Evolutionary conservation across 257 asterid genomes (phyloP).

Genomic region (Nyctanthes arbortristis): DNA sequence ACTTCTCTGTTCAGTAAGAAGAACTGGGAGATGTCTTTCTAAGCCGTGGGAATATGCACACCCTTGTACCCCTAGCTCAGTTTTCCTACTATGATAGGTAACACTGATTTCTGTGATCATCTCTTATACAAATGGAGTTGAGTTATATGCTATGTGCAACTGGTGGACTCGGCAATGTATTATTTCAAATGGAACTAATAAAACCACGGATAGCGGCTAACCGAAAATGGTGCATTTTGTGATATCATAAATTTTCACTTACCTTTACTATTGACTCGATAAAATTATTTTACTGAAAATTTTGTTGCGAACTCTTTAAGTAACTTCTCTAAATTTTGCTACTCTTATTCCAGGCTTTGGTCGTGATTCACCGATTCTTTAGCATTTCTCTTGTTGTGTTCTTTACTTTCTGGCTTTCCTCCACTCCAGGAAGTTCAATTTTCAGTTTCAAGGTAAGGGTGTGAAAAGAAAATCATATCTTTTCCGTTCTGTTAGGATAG

Average conservation of each 20-base stretch:
- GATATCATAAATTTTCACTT: background rate
- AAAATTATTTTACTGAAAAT: background rate
- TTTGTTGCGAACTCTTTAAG: slow-evolving; percentile 15
- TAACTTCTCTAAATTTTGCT: slow-evolving; percentile 28
- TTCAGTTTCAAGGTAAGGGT: slow-evolving; percentile 58
- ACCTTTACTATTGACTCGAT: background rate
- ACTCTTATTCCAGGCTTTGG: slow-evolving; percentile 67
- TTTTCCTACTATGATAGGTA: background rate
- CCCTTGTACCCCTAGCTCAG: background rate
- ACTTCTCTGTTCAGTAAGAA: background rate
- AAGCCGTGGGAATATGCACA: background rate
- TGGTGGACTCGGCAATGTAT: background rate
- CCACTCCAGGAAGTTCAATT: slow-evolving; percentile 69
- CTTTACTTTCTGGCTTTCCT: slow-evolving; percentile 69
- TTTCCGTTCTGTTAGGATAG: background rate
- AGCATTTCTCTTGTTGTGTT: slow-evolving; percentile 77
- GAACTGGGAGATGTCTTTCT: background rate
- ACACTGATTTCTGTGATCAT: background rate
- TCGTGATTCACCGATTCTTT: slow-evolving; percentile 83
- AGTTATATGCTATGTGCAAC: background rate
- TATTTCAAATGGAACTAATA: background rate
- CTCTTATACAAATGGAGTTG: background rate
- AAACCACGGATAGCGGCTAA: background rate
- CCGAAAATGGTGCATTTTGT: background rate
- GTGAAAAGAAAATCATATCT: slow-evolving; percentile 10